Conservation (phyloP, 2,329 filamentous ascomycete genomes). For the Verticillium albo-atrum region DNA sequence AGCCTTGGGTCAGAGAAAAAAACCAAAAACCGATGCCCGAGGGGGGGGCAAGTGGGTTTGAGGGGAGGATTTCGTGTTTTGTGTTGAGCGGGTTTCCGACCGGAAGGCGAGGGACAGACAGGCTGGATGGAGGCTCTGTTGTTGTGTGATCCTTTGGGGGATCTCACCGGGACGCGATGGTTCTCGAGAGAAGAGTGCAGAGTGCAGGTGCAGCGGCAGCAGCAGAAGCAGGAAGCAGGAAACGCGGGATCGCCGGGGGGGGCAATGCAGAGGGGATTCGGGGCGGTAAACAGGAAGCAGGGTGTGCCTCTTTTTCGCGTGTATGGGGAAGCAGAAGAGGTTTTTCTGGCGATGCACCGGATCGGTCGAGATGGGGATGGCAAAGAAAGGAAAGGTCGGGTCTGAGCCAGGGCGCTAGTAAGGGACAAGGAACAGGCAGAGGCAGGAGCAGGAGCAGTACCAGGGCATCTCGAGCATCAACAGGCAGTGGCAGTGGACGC, state of each 20-base stretch:
- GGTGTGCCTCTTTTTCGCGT: not conserved
- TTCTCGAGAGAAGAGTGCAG: not conserved
- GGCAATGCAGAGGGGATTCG: not conserved
- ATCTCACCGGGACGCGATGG: not conserved
- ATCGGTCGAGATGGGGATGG: not conserved
- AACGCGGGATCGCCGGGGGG: not conserved
- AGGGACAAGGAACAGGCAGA: not conserved
- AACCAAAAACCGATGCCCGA: not conserved
- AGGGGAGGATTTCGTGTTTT: constrained; percentile 13
- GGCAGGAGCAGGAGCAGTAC: not conserved
- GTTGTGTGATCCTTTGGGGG: not conserved
- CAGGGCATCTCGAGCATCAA: not conserved
- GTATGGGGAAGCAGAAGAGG: constrained; percentile 1
- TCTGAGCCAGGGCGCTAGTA: not conserved
- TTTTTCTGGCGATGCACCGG: constrained; percentile 1
- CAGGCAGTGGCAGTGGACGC: not conserved
- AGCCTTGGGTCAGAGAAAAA: not conserved
- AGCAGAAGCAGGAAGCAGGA: not conserved
- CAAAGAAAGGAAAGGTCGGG: not conserved
- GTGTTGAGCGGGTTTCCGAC: constrained; percentile 15
- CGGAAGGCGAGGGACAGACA: not conserved
- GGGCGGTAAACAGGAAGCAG: not conserved
- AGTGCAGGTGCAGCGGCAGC: not conserved
- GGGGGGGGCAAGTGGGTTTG: not conserved
- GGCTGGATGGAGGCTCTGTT: not conserved